Conservation (phyloP, 2,329 filamentous ascomycete genomes). For the Paraconiothyrium sp. region DNA sequence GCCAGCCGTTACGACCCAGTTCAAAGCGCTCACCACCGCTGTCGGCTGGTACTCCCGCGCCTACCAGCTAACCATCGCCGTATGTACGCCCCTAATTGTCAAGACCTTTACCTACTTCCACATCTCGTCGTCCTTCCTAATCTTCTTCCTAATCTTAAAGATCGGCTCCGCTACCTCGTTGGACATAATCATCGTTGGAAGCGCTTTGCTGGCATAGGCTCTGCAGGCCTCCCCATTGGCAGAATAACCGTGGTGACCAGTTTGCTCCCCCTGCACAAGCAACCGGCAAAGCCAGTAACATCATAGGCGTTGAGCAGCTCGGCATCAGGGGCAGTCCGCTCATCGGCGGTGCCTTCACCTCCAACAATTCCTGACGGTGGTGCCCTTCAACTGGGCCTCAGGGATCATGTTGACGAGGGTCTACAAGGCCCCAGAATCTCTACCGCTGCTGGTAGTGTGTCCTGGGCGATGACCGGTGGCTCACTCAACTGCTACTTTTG, state of each 20-base stretch:
- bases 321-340: conserved; percentile 45
- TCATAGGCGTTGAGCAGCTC: conserved; percentile 12
- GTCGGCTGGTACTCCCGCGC: conserved; percentile 39
- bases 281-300: conserved; percentile 8
- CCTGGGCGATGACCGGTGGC: too few relatives aligned
- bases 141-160: conserved; percentile 22
- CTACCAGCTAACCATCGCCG: conserved; percentile 16
- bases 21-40: conserved; percentile 29
- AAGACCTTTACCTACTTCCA: conserved; percentile 55
- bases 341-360: conserved; percentile 27
- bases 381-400: too few relatives aligned
- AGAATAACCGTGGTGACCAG: conserved; percentile 21
- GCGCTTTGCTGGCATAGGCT: conserved; percentile 21
- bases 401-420: too few relatives aligned
- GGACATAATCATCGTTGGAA: conserved; percentile 22
- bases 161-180: conserved; percentile 20
- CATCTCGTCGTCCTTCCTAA: conserved; percentile 47
- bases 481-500: too few relatives aligned
- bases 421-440: too few relatives aligned
- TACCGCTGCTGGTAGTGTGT: too few relatives aligned
- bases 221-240: conserved; percentile 23
- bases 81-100: conserved; percentile 43
- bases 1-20: conserved; percentile 26
- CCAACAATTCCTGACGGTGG: conserved; percentile 49
- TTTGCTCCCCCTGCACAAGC: conserved; percentile 13